Percentiles rank a stretch among this genome's conserved stretches.
Evolutionary conservation across 1,139 yeast species (phyloP).

Genomic region (Hanseniaspora uvarum): DNA sequence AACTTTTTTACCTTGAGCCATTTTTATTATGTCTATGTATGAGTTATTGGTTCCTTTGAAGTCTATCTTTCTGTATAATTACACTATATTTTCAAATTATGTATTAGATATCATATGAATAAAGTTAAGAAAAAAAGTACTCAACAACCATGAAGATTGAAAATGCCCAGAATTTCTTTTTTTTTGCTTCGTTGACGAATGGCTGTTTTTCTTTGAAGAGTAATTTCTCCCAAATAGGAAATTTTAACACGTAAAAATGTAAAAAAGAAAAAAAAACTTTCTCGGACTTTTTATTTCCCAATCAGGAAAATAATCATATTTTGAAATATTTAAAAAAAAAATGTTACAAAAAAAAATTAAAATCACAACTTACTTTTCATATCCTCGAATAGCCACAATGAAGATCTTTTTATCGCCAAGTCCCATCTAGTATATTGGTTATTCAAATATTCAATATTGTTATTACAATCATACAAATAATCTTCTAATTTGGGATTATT

Average conservation of each 20-base stretch:
- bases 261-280: neutral
- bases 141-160: too few species aligned
- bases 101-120: neutral
- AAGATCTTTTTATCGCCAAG: constrained; percentile 64
- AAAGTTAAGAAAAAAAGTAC: neutral
- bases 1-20: constrained; percentile 73
- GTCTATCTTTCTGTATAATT: neutral
- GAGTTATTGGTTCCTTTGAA: neutral
- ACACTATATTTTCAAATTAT: neutral
- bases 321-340: neutral
- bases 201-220: neutral
- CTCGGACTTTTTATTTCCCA: neutral
- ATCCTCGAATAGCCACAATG: constrained; percentile 46
- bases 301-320: neutral
- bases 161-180: neutral
- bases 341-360: constrained; percentile 4
- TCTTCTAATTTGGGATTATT: constrained; percentile 36
- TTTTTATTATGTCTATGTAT: constrained; percentile 20
- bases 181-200: too few species aligned
- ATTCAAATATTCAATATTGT: neutral
- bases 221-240: neutral
- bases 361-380: constrained; percentile 7
- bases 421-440: constrained; percentile 70
- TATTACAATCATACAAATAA: constrained; percentile 29
- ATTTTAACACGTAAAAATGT: neutral